These are phyloP conservation scores for Vitis labrusca DNA, from an alignment of 164 flowering plant genomes.

Conservation along the genomic window DNA sequence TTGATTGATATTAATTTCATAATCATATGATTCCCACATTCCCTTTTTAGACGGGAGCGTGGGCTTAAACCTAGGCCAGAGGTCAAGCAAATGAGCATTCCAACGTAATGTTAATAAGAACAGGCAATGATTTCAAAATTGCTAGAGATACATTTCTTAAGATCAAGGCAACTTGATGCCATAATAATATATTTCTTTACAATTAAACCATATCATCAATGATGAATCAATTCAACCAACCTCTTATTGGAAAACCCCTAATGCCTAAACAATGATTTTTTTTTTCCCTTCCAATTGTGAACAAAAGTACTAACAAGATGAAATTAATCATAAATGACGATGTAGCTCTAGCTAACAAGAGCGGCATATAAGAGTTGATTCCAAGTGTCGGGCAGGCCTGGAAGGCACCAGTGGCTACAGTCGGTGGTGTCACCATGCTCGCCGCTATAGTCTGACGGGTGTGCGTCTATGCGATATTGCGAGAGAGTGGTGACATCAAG, in stretches of 20 bases:
- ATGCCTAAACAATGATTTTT: not conserved
- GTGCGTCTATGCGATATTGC: constrained; percentile 51
- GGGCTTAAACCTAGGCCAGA: too few species aligned
- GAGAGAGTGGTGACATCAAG: constrained; percentile 55
- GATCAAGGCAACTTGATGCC: too few species aligned
- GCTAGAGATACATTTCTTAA: too few species aligned
- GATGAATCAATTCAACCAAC: not conserved
- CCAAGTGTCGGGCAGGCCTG: constrained; percentile 76
- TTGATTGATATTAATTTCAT: too few species aligned
- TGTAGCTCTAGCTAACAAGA: constrained; percentile 22
- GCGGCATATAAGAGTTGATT: constrained; percentile 46
- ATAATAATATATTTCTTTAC: constrained; percentile 1
- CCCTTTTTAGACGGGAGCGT: too few species aligned
- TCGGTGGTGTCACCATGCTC: constrained; percentile 27
- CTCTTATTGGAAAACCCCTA: constrained; percentile 10
- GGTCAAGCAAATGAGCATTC: too few species aligned
- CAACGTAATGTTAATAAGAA: too few species aligned
- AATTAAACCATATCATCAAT: not conserved
- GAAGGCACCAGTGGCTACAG: constrained; percentile 81
- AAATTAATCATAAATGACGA: too few species aligned
- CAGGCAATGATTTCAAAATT: too few species aligned
- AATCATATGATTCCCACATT: too few species aligned
- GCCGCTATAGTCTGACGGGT: constrained; percentile 41
- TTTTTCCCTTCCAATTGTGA: not conserved
- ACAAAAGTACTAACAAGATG: too few species aligned